Percentiles rank a stretch among this genome's conserved stretches.
phyloP scores from a whole-genome alignment of 2,329 filamentous ascomycete genomes.

The Claviceps fusiformis region DNA sequence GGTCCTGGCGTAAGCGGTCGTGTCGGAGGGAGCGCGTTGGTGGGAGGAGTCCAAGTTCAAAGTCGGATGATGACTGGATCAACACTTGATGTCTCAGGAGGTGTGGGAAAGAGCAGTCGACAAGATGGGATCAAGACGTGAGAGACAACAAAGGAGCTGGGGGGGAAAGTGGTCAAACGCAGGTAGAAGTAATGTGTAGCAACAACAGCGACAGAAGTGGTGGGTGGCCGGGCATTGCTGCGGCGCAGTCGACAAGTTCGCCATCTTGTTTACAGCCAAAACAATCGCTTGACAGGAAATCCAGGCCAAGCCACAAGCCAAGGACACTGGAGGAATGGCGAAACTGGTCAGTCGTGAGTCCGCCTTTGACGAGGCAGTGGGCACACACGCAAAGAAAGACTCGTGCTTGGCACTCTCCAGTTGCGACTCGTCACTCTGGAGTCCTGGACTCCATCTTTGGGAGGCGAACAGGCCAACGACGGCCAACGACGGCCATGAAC shows the following conservation, averaged over 20 bases:
- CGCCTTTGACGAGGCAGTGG: not conserved
- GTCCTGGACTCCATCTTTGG: too few species aligned
- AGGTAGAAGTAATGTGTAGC: too few species aligned
- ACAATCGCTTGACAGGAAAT: not conserved
- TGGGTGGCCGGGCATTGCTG: too few species aligned
- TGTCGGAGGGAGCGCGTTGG: not conserved
- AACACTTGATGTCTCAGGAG: not conserved
- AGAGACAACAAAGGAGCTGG: not conserved
- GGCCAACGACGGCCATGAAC: too few species aligned
- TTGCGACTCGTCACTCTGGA: too few species aligned
- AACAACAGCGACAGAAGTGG: too few species aligned
- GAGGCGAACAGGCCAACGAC: too few species aligned
- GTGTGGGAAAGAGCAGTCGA: not conserved
- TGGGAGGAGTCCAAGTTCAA: not conserved
- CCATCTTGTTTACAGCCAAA: not conserved
- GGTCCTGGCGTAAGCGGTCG: too few species aligned
- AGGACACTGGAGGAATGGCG: not conserved
- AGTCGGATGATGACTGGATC: too few species aligned
- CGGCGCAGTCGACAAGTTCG: not conserved
- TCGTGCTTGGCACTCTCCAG: not conserved
- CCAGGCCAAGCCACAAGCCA: not conserved
- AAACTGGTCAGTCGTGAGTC: not conserved
- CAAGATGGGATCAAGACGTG: not conserved
- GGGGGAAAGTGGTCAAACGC: not conserved
- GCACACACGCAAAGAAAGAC: not conserved